phyloP scores from a whole-genome alignment of 139 green algal genomes.

The Gonium pectorale region DNA sequence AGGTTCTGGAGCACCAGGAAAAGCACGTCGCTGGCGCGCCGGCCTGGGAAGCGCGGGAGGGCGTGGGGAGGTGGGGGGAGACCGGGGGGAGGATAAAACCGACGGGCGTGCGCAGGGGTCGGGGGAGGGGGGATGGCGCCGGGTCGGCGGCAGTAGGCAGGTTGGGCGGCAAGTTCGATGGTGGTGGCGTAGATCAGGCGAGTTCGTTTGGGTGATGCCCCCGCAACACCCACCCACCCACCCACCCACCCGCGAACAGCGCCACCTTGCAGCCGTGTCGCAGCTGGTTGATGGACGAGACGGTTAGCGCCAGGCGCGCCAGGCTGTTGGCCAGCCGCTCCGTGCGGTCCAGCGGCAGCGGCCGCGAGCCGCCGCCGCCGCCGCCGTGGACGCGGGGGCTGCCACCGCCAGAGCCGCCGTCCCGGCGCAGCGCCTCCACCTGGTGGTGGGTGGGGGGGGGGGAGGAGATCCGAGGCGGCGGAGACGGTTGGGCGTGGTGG shows the following conservation, averaged over 20 bases:
- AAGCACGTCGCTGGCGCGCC: constrained; percentile 65
- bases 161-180: too few species aligned
- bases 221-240: neutral
- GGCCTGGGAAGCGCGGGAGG: constrained; percentile 39
- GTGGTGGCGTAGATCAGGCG: too few species aligned
- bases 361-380: neutral
- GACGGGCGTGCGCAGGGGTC: too few species aligned
- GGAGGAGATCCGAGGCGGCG: too few species aligned
- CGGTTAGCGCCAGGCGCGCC: constrained; percentile 53
- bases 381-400: constrained; percentile 12
- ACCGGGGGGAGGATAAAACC: neutral
- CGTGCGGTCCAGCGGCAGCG: constrained; percentile 56
- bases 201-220: too few species aligned
- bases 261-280: constrained; percentile 50
- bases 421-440: neutral
- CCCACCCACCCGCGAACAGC: constrained; percentile 69
- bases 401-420: neutral
- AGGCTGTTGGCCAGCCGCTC: constrained; percentile 73
- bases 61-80: neutral
- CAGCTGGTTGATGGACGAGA: constrained; percentile 59
- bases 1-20: constrained; percentile 80
- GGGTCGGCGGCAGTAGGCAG: too few species aligned
- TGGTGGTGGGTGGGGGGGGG: neutral
- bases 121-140: too few species aligned
- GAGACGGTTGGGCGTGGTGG: too few species aligned